Conservation (phyloP, 148 eudicot species). For the Linanthus parryae region DNA sequence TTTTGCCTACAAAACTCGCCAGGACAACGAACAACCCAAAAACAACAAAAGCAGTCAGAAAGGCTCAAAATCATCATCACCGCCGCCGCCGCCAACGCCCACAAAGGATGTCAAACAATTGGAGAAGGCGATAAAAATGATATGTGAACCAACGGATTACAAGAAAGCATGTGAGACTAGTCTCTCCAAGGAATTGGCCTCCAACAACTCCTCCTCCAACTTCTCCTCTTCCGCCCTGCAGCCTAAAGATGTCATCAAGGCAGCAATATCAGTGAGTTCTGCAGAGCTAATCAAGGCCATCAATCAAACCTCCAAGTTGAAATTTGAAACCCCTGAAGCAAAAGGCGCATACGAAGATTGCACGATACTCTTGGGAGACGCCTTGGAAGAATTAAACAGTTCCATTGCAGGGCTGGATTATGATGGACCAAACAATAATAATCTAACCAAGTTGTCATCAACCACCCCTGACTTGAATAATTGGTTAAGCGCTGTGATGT, state of each 20-base stretch:
- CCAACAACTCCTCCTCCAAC: slow-evolving; percentile 12
- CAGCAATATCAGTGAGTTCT: slow-evolving; percentile 39
- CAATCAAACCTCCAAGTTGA: slow-evolving; percentile 21
- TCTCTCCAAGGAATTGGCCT: slow-evolving; percentile 29
- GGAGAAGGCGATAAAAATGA: slow-evolving; percentile 28
- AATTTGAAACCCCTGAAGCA: slow-evolving; percentile 33
- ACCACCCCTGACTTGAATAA: slow-evolving; percentile 44
- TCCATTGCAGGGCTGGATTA: slow-evolving; percentile 24
- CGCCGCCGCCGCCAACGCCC: background rate
- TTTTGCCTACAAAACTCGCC: slow-evolving; percentile 14
- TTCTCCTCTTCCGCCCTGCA: too few relatives aligned
- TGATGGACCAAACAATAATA: too few relatives aligned
- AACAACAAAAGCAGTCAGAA: background rate
- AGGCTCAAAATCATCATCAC: background rate
- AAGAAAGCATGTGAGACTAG: slow-evolving; percentile 44
- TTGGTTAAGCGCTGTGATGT: slow-evolving; percentile 79
- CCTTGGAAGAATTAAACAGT: slow-evolving; percentile 48
- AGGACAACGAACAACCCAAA: background rate
- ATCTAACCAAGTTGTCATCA: slow-evolving; percentile 8
- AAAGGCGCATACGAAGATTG: slow-evolving; percentile 67
- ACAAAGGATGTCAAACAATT: slow-evolving; percentile 9
- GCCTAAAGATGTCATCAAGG: slow-evolving; percentile 49
- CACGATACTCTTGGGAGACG: slow-evolving; percentile 47
- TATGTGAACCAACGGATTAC: slow-evolving; percentile 59
- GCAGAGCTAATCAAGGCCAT: slow-evolving; percentile 39